Conservation (phyloP, 2,329 filamentous ascomycete species). For the Cladosporium phlei region DNA sequence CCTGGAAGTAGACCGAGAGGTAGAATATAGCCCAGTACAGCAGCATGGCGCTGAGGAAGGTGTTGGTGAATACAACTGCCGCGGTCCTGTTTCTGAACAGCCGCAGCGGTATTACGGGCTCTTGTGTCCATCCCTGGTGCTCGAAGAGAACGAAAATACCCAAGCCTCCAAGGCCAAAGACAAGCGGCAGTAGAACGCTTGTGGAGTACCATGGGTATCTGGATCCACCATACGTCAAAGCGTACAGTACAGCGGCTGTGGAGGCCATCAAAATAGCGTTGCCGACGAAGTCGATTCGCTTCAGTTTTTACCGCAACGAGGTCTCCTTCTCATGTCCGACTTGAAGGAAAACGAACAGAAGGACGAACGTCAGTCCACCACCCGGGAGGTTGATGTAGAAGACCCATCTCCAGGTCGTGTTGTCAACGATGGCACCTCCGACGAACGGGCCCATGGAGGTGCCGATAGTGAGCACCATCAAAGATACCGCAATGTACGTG, state of each 20-base stretch:
- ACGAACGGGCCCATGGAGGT: constrained; percentile 38
- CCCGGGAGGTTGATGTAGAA: constrained; percentile 39
- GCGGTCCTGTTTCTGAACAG: constrained; percentile 44
- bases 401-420: constrained; percentile 42
- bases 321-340: not conserved
- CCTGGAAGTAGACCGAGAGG: constrained; percentile 41
- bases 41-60: constrained; percentile 36
- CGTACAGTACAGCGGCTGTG: constrained; percentile 38
- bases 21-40: constrained; percentile 20
- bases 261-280: constrained; percentile 39
- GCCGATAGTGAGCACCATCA: constrained; percentile 40
- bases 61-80: constrained; percentile 28
- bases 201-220: constrained; percentile 39
- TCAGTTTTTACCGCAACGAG: not conserved
- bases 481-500: constrained; percentile 37
- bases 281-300: constrained; percentile 42
- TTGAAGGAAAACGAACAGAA: not conserved
- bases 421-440: constrained; percentile 39
- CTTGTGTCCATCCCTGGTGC: not conserved
- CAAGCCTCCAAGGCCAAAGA: not conserved
- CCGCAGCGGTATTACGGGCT: not conserved
- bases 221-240: constrained; percentile 43
- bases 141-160: not conserved
- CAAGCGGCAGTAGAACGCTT: constrained; percentile 35
- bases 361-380: constrained; percentile 14